These are phyloP conservation scores for Dioscorea cayenensis DNA, from an alignment of 116 monocot genomes.

Conservation along the genomic window DNA sequence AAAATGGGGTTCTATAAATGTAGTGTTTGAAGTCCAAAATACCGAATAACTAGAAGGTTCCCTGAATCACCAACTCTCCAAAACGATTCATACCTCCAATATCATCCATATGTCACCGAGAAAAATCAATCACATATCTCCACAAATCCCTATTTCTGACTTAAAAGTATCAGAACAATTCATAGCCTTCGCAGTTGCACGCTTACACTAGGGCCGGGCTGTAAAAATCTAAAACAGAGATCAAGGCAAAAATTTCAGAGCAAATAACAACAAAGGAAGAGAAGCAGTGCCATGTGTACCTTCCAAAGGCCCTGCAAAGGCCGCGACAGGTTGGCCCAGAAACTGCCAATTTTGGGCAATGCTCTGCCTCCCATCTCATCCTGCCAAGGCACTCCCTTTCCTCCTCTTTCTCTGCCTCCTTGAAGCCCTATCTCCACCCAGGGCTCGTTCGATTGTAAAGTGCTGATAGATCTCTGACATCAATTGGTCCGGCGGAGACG, in stretches of 20 bases:
- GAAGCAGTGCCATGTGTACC: constrained; percentile 56
- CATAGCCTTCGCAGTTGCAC: no score
- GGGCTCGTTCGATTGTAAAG: constrained; percentile 88
- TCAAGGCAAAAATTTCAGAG: background rate
- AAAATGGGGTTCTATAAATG: constrained; percentile 70
- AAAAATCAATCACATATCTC: constrained; percentile 68
- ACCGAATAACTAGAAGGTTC: constrained; percentile 41
- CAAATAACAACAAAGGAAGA: background rate
- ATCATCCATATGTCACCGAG: constrained; percentile 73
- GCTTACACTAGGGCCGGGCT: no score
- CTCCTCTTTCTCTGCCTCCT: constrained; percentile 69
- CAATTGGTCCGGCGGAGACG: constrained; percentile 60
- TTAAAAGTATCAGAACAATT: background rate
- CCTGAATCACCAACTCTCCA: constrained; percentile 47
- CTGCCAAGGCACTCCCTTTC: constrained; percentile 40
- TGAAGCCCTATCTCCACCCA: constrained; percentile 33
- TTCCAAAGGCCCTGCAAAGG: constrained; percentile 98
- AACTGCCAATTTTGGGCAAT: constrained; percentile 68
- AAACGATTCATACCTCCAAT: constrained; percentile 72
- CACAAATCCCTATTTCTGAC: constrained; percentile 68
- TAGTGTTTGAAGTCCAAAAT: constrained; percentile 67
- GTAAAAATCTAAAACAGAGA: background rate
- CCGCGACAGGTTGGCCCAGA: constrained; percentile 38
- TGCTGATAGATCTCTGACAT: constrained; percentile 78
- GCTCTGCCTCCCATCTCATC: constrained; percentile 49